Base-by-base conservation (phyloP, 225 moss, liverwort and hornwort genomes). In the Neckera pumila region DNA sequence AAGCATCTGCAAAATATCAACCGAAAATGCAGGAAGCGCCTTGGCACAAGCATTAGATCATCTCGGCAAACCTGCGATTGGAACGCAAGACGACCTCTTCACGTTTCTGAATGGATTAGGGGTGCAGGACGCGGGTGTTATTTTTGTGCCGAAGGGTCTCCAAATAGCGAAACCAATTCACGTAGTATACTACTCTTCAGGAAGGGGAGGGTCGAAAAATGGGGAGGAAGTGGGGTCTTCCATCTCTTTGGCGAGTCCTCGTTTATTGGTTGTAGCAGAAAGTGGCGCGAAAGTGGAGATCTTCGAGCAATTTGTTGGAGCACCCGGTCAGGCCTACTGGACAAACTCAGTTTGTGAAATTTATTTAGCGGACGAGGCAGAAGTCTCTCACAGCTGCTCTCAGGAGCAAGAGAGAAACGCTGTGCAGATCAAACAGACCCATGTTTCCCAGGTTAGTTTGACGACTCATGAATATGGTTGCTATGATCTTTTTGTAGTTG, bases 281-380 rank as follows among this genome's bases (percentile, higher is more conserved):
- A 93, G 91, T 78, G 97, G 92, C 59, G 92, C 94, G 14, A 93
- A 92, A 82, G 91, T 97, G 86, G 94, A 95, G 79, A 86, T 98
- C 30, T 91, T 96, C 38, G 98, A 98, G 88, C 95, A 98, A 63
- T 98, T 96, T 86, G 79, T 95, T 80, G 97, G 98, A 87, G 90
- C 88, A 76, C 85, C 95, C 28, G 95, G 89, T 63, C 94, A 89
- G 86, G 84, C 85, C 21, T 98, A 97, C 85, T 98, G 97, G 98
- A 89, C 95, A 58, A 98, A 98, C 91, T 91, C 95, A 59, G 96
- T 97, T 36, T 97, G 96, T 90, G 98, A 97, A 92, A 94, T 98
- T 45, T 77, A 82, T 51, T 91, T 98, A 34, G 94, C 89, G 28
- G 90, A 95, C 74, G 85, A 88, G 88, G 98, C 95, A 17, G 90